Evolutionary conservation across 192 early-diverging fungal species (phyloP).

Genomic region (Coemansia sp.): DNA sequence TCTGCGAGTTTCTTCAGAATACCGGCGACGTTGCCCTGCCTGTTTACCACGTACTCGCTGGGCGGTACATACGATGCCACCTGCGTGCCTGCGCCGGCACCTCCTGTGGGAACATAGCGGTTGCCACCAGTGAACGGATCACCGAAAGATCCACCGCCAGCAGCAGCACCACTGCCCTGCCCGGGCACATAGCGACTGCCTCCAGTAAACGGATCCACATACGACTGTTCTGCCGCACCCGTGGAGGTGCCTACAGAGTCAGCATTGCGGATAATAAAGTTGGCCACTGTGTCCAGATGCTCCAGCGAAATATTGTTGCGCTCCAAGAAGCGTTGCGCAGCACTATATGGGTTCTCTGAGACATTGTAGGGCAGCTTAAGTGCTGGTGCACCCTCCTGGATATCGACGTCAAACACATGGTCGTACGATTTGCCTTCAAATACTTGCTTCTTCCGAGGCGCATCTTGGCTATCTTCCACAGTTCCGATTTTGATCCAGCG

Average conservation of each 20-base stretch:
- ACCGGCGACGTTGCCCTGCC: slow-evolving; percentile 62
- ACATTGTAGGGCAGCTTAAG: slow-evolving; percentile 94
- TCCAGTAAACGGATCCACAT: slow-evolving; percentile 22
- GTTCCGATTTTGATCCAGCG: slow-evolving; percentile 88
- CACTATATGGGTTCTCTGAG: slow-evolving; percentile 86
- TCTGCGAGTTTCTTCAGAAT: slow-evolving; percentile 73
- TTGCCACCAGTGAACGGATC: neutral
- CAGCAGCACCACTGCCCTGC: neutral
- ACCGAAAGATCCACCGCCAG: neutral
- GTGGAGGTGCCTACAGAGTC: slow-evolving; percentile 47
- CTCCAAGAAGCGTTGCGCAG: slow-evolving; percentile 88
- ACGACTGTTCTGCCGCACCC: slow-evolving; percentile 4
- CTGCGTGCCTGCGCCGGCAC: neutral
- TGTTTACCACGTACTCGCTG: slow-evolving; percentile 59
- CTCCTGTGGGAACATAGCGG: slow-evolving; percentile 6
- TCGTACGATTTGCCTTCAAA: slow-evolving; percentile 91
- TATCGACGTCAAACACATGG: slow-evolving; percentile 96
- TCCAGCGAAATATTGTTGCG: slow-evolving; percentile 74
- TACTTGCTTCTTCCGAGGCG: slow-evolving; percentile 68
- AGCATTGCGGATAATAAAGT: slow-evolving; percentile 90
- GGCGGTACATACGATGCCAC: slow-evolving; percentile 21
- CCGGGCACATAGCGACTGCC: slow-evolving; percentile 18
- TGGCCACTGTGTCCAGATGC: slow-evolving; percentile 89
- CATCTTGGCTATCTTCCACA: slow-evolving; percentile 89
- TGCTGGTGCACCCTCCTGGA: slow-evolving; percentile 72